These are phyloP conservation scores for Mortierella sp. DNA, from an alignment of 371 early-diverging fungal genomes.

Conservation along the genomic window DNA sequence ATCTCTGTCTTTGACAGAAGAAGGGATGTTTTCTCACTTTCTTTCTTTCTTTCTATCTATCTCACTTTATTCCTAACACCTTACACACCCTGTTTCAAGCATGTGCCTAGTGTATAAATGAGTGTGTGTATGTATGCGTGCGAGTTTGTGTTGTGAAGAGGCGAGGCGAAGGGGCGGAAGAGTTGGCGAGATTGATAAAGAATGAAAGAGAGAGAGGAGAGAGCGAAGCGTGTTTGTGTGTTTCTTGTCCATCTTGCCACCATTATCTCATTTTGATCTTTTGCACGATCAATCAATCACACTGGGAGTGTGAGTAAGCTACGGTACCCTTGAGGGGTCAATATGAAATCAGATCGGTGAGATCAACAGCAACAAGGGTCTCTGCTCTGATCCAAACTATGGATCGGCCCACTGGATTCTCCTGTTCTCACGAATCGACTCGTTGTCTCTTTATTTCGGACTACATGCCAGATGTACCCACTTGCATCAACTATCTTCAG, in stretches of 20 bases:
- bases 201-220: no score
- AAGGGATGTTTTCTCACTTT: no score
- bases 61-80: background rate
- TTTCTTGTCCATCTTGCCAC: background rate
- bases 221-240: no score
- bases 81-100: background rate
- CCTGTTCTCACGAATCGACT: background rate
- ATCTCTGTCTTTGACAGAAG: no score
- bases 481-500: no score
- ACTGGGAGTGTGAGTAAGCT: no score
- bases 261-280: background rate
- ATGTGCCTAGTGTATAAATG: background rate
- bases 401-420: no score
- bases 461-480: background rate
- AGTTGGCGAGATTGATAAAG: background rate
- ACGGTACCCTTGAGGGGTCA: no score
- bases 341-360: no score
- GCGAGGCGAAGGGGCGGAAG: background rate
- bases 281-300: constrained; percentile 1
- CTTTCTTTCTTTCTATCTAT: background rate
- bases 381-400: no score
- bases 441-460: background rate
- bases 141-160: background rate
- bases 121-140: background rate
- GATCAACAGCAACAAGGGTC: no score